Base-by-base conservation (phyloP, 148 eudicot species). In the Chenopodium suecicum region DNA sequence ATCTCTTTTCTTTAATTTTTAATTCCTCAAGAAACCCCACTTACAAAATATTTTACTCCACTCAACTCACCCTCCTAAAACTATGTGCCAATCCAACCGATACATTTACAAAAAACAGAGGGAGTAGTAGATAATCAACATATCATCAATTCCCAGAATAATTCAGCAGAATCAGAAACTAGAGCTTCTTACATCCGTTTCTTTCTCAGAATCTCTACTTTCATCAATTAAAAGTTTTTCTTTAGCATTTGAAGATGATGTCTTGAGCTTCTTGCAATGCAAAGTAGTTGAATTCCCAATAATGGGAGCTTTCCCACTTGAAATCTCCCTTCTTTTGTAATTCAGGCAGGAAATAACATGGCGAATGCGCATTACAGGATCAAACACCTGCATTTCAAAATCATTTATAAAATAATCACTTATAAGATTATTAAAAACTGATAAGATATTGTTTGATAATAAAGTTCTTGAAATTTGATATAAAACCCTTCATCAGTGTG, bases 241-340 rank as follows among this genome's bases (percentile, higher is more conserved):
- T 62, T 47, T 82, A 37, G 27, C 77, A 76, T 66, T 81, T 22
- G 85, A 70, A 37, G 89, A 80, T 34, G 79, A 82, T 69, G 58
- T 81, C 89, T 85, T 91, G 17, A 50, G 87, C 86, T 86, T 90
- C 84, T 93, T 93, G 74, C 50, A 75, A 75, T 88, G 89, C 14
- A 64, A 46, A 47, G 70, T 31, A 70, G 83, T 14, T 68, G 82
- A 68, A 79, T 58, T 70, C 64, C 44, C 41, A 56, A 22, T 79
- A 22, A 75, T 63, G 22, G 41, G 66, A 72, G 77, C 82, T 67
- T 87, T 83, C 78, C 60, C 81, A n/a, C 79, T 81, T 14, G 58
- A 78, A 27, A 52, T 75, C 79, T 75, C 84, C 73, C 85, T 83
- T 66, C 23, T 81, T 85, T 86, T 88, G 70, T 56, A 74, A n/a